Conservation (phyloP, 805 yeast genomes). For the Schwanniomyces sp. region DNA sequence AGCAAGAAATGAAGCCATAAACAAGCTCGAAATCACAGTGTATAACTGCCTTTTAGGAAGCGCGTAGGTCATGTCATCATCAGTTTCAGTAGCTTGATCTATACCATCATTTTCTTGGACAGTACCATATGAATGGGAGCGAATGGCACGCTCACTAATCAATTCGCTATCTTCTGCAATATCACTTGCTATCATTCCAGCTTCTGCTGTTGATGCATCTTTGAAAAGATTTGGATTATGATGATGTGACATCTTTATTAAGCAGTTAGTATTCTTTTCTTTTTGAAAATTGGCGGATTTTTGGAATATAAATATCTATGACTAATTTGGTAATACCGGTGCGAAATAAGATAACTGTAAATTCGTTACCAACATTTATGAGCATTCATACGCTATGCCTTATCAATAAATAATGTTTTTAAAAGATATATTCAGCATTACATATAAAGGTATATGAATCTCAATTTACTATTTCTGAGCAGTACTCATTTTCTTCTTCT, state of each 20-base stretch:
- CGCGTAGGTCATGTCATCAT: conserved; percentile 22
- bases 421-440: background rate
- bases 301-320: background rate
- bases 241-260: background rate
- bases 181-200: conserved; percentile 38
- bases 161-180: conserved; percentile 33
- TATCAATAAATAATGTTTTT: background rate
- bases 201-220: conserved; percentile 29
- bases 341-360: background rate
- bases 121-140: conserved; percentile 17
- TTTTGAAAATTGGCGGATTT: too few species aligned
- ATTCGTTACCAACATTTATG: background rate
- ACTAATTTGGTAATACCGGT: background rate
- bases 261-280: too few species aligned
- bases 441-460: too few species aligned
- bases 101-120: conserved; percentile 4
- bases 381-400: background rate
- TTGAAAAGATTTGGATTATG: conserved; percentile 17
- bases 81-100: background rate
- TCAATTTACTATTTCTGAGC: too few species aligned
- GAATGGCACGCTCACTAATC: conserved; percentile 8
- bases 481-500: too few species aligned
- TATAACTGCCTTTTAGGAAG: conserved; percentile 30
- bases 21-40: conserved; percentile 29
- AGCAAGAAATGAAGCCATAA: conserved; percentile 51